These are phyloP conservation scores for Leptomonas pyrrhocoris DNA, from an alignment of 208 protist genomes.

Conservation along the genomic window DNA sequence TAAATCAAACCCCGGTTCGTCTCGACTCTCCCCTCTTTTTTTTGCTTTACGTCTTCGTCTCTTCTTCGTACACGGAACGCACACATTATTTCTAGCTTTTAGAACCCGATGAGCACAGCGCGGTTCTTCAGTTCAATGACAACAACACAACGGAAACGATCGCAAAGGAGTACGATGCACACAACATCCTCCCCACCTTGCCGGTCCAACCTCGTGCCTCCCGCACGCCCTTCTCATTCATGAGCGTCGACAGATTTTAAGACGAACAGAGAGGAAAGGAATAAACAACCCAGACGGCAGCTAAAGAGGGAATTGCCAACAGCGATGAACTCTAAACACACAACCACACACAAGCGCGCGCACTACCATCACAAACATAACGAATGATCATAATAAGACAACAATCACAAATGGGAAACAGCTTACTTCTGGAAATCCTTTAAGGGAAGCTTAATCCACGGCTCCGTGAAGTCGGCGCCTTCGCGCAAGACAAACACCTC, in stretches of 20 bases:
- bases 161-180: neutral
- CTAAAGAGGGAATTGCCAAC: no score
- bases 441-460: slow-evolving; percentile 75
- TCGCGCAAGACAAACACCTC: slow-evolving; percentile 75
- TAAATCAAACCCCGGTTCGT: no score
- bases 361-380: neutral
- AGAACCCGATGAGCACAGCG: neutral
- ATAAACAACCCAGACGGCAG: no score
- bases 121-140: neutral
- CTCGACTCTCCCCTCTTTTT: neutral
- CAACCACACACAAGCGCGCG: no score
- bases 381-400: slow-evolving; percentile 11
- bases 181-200: no score
- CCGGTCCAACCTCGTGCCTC: no score
- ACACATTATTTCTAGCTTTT: neutral
- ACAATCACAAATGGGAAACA: slow-evolving; percentile 1
- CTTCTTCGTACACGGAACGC: neutral
- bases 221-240: no score
- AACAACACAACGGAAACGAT: slow-evolving; percentile 3
- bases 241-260: no score
- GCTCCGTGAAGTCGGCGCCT: slow-evolving; percentile 73
- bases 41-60: neutral
- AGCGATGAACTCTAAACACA: no score
- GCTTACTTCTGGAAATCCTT: slow-evolving; percentile 62
- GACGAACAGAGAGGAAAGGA: no score